A percentile compares a stretch with the other conserved stretches of the same genome.
These are phyloP conservation scores for Heterobasidion annosum DNA, from an alignment of 1,284 basidiomycete species.

Conservation along the genomic window DNA sequence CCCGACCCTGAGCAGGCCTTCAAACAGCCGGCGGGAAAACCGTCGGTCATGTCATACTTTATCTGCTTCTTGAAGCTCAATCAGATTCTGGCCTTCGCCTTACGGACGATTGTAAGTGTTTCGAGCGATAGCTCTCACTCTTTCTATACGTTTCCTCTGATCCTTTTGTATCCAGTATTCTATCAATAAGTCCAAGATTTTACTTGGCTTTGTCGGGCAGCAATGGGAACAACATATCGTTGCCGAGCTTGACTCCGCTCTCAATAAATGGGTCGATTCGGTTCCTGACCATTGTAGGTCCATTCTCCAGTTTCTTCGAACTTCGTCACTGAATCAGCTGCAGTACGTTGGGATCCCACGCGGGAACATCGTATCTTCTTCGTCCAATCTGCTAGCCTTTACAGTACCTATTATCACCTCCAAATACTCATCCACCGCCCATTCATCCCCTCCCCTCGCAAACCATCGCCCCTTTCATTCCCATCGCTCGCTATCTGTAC, in stretches of 20 bases:
- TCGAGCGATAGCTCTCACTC: not conserved
- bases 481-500: conserved; percentile 59
- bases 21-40: conserved; percentile 36
- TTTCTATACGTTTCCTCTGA: not conserved
- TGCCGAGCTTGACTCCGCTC: conserved; percentile 47
- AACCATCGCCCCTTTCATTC: conserved; percentile 32
- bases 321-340: not conserved
- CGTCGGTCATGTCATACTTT: conserved; percentile 39
- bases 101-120: conserved; percentile 41
- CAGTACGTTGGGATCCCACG: conserved; percentile 52
- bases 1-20: conserved; percentile 31
- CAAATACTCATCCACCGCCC: conserved; percentile 54
- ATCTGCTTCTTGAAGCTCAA: conserved; percentile 45
- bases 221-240: conserved; percentile 47
- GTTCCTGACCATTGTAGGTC: conserved; percentile 39
- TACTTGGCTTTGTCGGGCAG: conserved; percentile 36
- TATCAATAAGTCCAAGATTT: conserved; percentile 42
- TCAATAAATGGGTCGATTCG: conserved; percentile 56
- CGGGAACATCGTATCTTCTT: conserved; percentile 37
- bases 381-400: conserved; percentile 45
- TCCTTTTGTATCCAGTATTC: conserved; percentile 33
- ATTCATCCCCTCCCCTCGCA: conserved; percentile 46
- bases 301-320: not conserved
- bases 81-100: conserved; percentile 45
- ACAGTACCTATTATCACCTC: conserved; percentile 46